Base-by-base conservation (phyloP, 1,284 basidiomycete genomes). In the Moesziomyces antarcticus region DNA sequence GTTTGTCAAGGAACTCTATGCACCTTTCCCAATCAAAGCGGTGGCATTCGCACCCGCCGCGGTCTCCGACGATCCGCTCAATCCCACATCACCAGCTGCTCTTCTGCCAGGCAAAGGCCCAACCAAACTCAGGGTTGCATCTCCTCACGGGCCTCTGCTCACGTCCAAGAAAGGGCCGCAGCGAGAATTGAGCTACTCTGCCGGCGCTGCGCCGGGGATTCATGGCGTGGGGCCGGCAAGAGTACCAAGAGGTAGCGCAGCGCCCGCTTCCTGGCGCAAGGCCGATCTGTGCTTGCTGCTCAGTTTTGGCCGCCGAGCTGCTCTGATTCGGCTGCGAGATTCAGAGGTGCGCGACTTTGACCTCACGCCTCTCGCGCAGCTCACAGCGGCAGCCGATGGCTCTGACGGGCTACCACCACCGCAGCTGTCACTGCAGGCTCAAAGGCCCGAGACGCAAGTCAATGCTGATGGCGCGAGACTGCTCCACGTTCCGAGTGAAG, bases 281-380 rank as follows among this genome's bases (percentile, higher is more conserved):
- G 75, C 77, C 18, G 75, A 77, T 27, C 64, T 79, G 14, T 75
- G 65, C 41, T n/a, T 79, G 27, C 37, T 79, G 24, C 75, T 79
- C 25, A 75, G 71, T 52, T 77, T 79, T 35, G 77, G 77, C 8
- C 59, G 73, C 20, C 46, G 70, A 3, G 68, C 77, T 14, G 77
- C 75, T 20, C 51, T 79, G 16, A 74, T 79, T 11, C 67, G 77
- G 10, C 54, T 77, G 3, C 62, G 71, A 21, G 77, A 79, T 37
- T 69, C 68, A 42, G 54, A 75, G 46, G 77, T 79, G 13, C 69
- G 73, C 30, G 77, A 79, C 50, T 56, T 79, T 53, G 73, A 79
- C 22, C 56, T 79, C 46, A 59, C 57, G 47, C 68, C 75, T 3
- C 46, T 76, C 5, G n/a, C 57, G 22, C 70, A 76, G 27, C 42